Base-by-base conservation (phyloP, 768 basidiomycete genomes). In the Ramaria sp. region DNA sequence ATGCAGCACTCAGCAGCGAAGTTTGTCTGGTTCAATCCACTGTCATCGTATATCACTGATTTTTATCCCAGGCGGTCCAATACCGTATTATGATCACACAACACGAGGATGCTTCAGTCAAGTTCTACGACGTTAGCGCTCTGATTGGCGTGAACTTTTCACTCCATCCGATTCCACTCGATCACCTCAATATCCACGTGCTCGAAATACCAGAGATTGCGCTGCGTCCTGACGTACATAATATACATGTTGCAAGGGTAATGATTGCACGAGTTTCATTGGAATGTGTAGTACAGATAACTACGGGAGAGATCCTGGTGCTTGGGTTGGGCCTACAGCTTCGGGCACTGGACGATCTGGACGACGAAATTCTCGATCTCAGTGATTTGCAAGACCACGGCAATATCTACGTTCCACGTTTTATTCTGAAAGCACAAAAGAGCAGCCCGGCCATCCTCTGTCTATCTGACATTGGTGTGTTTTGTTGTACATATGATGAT, bases 51-150 rank as follows among this genome's bases (percentile, higher is more conserved):
- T 55, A 15, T 16, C 37, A 13, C 10, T 56, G 39, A 50, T 44
- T 10, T 3, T 41, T 27, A 24, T 27, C 28, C n/a, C 51, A 83
- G 81, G 78, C 75, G 58, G 79, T 85, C 63, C 77, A 75, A 13
- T 79, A 74, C 60, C 78, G 86, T 20, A 65, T 93, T 4, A 67
- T 88, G 18, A 65, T 86, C 2, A 85, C 84, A 0, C 71, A 70
- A 52, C 81, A 87, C 61, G 67, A 69, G 9, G 82, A 91, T 63
- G 69, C 81, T 18, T 76, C 74, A 4, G 67, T 93, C 18, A 78
- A 76, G 52, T 86, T 93, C 65, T 79, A 80, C 59, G 90, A 95
- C 64, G 66, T 83, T 39, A 88, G 87, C 52, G 74, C 80, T 3
- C 73, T 90, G 24, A 81, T 76, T 2, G 75, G 83, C 37, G 61